A percentile compares a stretch with the other conserved stretches of the same genome.
Evolutionary conservation across 2,329 filamentous ascomycete species (phyloP).

Genomic region (Botryotinia convoluta): DNA sequence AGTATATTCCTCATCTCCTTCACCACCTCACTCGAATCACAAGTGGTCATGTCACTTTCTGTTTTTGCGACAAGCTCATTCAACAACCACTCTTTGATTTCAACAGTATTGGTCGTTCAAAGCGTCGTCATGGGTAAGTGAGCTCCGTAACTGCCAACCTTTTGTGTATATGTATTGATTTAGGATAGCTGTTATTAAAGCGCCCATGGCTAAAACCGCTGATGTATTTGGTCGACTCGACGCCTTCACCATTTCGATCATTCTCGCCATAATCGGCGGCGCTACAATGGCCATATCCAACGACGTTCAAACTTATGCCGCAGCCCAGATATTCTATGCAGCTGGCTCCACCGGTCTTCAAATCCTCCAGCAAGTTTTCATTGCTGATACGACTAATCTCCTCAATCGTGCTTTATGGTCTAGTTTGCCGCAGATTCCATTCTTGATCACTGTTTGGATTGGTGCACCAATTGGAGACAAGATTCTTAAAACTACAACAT

Average conservation of each 20-base stretch:
- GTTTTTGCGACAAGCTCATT: slow-evolving; percentile 47
- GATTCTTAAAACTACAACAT: slow-evolving; percentile 48
- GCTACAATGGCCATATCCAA: slow-evolving; percentile 64
- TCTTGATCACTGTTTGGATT: slow-evolving; percentile 46
- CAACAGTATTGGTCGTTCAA: slow-evolving; percentile 23
- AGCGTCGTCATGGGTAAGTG: slow-evolving; percentile 14
- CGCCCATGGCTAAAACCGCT: slow-evolving; percentile 51
- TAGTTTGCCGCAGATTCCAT: slow-evolving; percentile 40
- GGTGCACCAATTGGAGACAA: slow-evolving; percentile 42
- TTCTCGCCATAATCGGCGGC: slow-evolving; percentile 49
- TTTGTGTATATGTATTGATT: slow-evolving; percentile 41
- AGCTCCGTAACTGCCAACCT: slow-evolving; percentile 32
- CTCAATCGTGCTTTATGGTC: slow-evolving; percentile 55
- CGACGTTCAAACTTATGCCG: slow-evolving; percentile 58
- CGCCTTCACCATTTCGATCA: slow-evolving; percentile 45
- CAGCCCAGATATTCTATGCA: slow-evolving; percentile 59
- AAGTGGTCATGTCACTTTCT: slow-evolving; percentile 42
- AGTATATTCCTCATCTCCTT: slow-evolving; percentile 43
- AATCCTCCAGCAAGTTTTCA: slow-evolving; percentile 55
- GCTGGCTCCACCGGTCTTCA: slow-evolving; percentile 53
- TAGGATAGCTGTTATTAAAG: slow-evolving; percentile 53
- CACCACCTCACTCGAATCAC: slow-evolving; percentile 17
- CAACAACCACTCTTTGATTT: slow-evolving; percentile 48
- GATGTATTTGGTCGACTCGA: slow-evolving; percentile 50
- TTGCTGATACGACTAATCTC: slow-evolving; percentile 64